These are phyloP conservation scores for Beauveria brongniartii DNA, from an alignment of 2,329 filamentous ascomycete species.

Conservation along the genomic window DNA sequence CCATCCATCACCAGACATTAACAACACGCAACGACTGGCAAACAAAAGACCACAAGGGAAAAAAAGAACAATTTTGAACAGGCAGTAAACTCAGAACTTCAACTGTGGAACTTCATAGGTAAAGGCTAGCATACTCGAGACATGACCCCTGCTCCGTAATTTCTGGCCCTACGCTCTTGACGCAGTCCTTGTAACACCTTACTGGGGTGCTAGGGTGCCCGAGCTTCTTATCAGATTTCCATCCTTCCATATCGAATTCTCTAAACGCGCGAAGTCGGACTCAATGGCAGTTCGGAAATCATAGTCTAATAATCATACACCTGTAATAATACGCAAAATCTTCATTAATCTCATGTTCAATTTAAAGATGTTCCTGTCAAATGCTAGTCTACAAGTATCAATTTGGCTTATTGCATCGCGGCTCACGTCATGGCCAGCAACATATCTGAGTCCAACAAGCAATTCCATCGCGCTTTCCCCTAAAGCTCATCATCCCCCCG, in stretches of 20 bases:
- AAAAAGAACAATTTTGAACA: too few relatives aligned
- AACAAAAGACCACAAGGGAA: too few relatives aligned
- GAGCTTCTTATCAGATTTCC: too few relatives aligned
- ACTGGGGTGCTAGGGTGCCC: too few relatives aligned
- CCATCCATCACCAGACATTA: too few relatives aligned
- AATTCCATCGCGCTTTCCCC: not conserved
- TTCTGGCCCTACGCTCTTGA: not conserved
- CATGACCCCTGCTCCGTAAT: not conserved
- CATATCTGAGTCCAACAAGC: not conserved
- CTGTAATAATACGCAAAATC: too few relatives aligned
- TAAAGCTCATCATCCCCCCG: slow-evolving; percentile 22
- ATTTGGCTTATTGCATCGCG: not conserved
- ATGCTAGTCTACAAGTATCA: slow-evolving; percentile 5
- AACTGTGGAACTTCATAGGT: not conserved
- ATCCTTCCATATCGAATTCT: too few relatives aligned
- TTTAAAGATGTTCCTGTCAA: not conserved
- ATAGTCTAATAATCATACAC: too few relatives aligned
- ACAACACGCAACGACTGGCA: too few relatives aligned
- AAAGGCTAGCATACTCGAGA: not conserved
- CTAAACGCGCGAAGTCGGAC: too few relatives aligned
- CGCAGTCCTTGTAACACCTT: not conserved
- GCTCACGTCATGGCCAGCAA: not conserved
- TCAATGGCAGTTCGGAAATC: too few relatives aligned
- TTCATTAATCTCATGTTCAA: not conserved
- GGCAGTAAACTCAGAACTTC: not conserved